These are phyloP conservation scores for Ganoderma leucocontextum DNA, from an alignment of 1,284 basidiomycete genomes.

Conservation along the genomic window DNA sequence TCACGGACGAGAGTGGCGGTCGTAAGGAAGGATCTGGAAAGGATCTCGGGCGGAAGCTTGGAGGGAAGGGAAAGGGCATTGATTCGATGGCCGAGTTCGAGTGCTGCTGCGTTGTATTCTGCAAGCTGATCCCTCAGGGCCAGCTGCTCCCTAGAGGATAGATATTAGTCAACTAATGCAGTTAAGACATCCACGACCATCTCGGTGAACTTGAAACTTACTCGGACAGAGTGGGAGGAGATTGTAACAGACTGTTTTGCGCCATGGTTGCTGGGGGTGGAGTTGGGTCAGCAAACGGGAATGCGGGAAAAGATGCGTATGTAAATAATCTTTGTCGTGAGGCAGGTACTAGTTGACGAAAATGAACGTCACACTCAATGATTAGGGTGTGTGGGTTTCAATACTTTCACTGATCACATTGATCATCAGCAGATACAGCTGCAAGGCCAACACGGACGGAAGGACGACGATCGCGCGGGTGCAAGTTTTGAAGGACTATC, in stretches of 20 bases:
- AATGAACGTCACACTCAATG: neutral
- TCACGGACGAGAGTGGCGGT: conserved; percentile 12
- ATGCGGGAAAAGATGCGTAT: neutral
- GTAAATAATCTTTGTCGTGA: neutral
- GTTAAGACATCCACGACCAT: neutral
- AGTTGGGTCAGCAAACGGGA: neutral
- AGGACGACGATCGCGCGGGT: neutral
- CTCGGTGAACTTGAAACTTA: neutral
- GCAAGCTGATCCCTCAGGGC: conserved; percentile 14
- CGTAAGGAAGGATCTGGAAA: conserved; percentile 18
- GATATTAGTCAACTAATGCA: neutral
- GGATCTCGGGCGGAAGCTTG: conserved; percentile 23
- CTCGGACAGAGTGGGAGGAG: neutral
- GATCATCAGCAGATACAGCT: neutral
- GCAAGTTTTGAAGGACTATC: neutral
- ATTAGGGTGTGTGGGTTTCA: neutral
- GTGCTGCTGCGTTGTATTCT: conserved; percentile 5
- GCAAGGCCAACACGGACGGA: neutral
- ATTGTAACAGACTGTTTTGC: neutral
- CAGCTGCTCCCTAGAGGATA: neutral
- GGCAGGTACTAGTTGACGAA: neutral
- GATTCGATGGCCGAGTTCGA: conserved; percentile 12
- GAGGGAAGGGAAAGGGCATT: conserved; percentile 21
- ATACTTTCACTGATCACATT: neutral
- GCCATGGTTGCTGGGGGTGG: neutral